Evolutionary conservation across 1,139 yeast genomes (phyloP), one percentile per base, ranked within the genome.

Genomic region (Pichia sp.): DNA sequence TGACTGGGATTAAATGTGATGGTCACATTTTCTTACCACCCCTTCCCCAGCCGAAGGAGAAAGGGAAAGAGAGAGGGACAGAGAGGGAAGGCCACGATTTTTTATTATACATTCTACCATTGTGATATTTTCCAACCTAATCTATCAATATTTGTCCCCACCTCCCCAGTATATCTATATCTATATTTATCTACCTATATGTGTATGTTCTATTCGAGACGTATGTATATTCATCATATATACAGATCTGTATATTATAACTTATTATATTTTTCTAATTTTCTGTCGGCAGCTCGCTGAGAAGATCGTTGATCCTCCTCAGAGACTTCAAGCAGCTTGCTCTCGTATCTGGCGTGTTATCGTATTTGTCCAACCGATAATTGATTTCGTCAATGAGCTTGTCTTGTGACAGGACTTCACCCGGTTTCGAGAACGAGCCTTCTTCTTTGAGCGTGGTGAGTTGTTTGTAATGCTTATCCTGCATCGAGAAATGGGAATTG

Each of bases 241-340:
- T 42, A 42, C 29, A 20, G 29, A 42, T 42, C 45, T 42, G 45
- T 42, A 42, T 42, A 42, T 42, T 42, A 42, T 12, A 16, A 42
- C 12, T 10, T 3, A 20, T n/a, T 20, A 42, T 42, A 20, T 42
- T 20, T 42, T 42, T 17, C 12, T 20, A 20, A 3, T 20, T 20
- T 20, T 42, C 2, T 17, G 14, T 42, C n/a, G n/a, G 17, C 16
- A 20, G n/a, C 24, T 44, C 33, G 14, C 33, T 27, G n/a, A 44
- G 33, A 14, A 44, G 33, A 24, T 24, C 20, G 31, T 78, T 77
- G 20, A 78, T 62, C 36, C 60, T 53, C 49, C 61, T 57, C 12
- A 80, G 60, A 58, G 74, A 76, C 31, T 67, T 68, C 46, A 68
- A 60, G 4, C 79, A 53, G 4, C 82, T 81, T 52, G 69, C 66